These are phyloP conservation scores for Zymoseptoria brevis DNA, from an alignment of 2,329 filamentous ascomycete species.

Conservation along the genomic window DNA sequence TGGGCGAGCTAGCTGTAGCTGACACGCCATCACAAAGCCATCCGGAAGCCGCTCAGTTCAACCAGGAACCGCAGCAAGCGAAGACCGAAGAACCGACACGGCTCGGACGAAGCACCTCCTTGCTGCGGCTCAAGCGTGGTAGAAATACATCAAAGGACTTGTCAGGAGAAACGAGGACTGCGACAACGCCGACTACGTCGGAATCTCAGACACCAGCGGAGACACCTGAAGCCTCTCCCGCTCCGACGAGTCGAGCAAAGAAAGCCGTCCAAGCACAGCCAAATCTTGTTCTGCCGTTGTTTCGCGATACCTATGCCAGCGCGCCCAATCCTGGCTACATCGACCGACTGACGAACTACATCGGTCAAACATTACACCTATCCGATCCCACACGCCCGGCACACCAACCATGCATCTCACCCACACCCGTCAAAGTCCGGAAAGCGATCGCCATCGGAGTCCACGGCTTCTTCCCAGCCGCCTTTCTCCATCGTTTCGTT, in stretches of 20 bases:
- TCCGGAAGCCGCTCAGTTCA: slow-evolving; percentile 46
- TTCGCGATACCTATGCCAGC: no score
- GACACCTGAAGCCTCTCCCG: slow-evolving; percentile 16
- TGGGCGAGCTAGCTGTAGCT: slow-evolving; percentile 44
- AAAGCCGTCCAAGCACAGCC: slow-evolving; percentile 29
- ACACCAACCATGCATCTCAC: slow-evolving; percentile 61
- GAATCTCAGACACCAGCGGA: slow-evolving; percentile 14
- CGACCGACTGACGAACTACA: slow-evolving; percentile 33
- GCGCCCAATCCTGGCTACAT: slow-evolving; percentile 35
- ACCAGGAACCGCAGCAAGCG: slow-evolving; percentile 30
- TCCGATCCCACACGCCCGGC: slow-evolving; percentile 45
- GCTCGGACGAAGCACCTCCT: slow-evolving; percentile 14
- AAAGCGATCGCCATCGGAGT: slow-evolving; percentile 89
- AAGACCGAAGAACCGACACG: slow-evolving; percentile 6
- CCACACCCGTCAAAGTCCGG: slow-evolving; percentile 61
- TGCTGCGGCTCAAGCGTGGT: slow-evolving; percentile 20
- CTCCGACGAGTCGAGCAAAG: slow-evolving; percentile 22
- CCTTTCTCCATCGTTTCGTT: slow-evolving; percentile 78
- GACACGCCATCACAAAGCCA: slow-evolving; percentile 44
- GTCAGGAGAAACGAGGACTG: slow-evolving; percentile 16
- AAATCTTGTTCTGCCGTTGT: slow-evolving; percentile 35
- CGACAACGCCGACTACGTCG: slow-evolving; percentile 17
- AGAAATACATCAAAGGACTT: slow-evolving; percentile 14
- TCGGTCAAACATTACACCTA: slow-evolving; percentile 28
- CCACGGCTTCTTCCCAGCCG: slow-evolving; percentile 86